phyloP scores from a whole-genome alignment of 2,329 filamentous ascomycete genomes.

The Aspergillus clavatus region DNA sequence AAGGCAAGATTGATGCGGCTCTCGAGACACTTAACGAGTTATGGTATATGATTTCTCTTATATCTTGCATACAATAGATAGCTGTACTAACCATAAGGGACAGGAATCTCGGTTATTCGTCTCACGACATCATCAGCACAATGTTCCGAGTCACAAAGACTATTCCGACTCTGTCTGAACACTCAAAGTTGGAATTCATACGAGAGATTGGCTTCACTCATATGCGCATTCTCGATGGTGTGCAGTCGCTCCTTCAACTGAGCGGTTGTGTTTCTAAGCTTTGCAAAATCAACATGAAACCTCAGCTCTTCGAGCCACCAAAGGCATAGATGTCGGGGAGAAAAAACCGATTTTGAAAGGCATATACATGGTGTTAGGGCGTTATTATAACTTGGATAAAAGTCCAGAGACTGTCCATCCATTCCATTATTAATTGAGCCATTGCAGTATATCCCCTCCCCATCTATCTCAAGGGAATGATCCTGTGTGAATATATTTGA shows the following conservation, averaged over 20 bases:
- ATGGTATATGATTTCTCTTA: slow-evolving; percentile 53
- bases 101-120: slow-evolving; percentile 85
- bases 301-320: slow-evolving; percentile 63
- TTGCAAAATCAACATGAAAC: slow-evolving; percentile 95
- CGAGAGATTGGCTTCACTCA: slow-evolving; percentile 98
- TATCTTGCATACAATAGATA: background rate
- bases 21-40: slow-evolving; percentile 82
- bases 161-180: slow-evolving; percentile 84
- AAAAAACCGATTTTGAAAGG: slow-evolving; percentile 8
- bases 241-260: slow-evolving; percentile 89
- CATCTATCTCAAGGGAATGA: too few relatives aligned
- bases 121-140: slow-evolving; percentile 96
- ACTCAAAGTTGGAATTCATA: slow-evolving; percentile 94
- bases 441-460: too few relatives aligned
- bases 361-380: slow-evolving; percentile 22
- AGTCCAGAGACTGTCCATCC: background rate
- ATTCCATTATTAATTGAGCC: background rate
- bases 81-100: slow-evolving; percentile 5
- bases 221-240: slow-evolving; percentile 97
- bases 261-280: slow-evolving; percentile 87
- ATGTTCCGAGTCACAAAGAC: slow-evolving; percentile 99
- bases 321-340: slow-evolving; percentile 18
- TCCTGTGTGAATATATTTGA: too few relatives aligned
- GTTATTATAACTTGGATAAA: slow-evolving; percentile 6
- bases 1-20: slow-evolving; percentile 82